Percentiles rank a stretch among this genome's conserved stretches.
These are phyloP conservation scores for Haplographium delicatum DNA, from an alignment of 495 filamentous ascomycete genomes.

Conservation along the genomic window DNA sequence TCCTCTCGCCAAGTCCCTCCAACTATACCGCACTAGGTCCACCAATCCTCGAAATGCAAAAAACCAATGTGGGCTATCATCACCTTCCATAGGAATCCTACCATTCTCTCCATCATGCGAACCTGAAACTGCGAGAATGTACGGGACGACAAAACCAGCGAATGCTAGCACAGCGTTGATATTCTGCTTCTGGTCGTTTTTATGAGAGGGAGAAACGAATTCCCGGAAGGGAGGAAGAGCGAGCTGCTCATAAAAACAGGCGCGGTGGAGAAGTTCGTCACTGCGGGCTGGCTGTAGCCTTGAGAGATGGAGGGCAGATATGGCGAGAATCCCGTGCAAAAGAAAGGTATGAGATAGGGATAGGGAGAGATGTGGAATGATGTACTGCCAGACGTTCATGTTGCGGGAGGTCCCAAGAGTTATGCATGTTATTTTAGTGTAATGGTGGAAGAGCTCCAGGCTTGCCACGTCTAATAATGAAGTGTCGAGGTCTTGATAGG, in stretches of 20 bases:
- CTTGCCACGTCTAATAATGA: neutral
- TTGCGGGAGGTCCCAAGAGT: conserved; percentile 11
- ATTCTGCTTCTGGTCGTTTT: neutral
- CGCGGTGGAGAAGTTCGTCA: conserved; percentile 1
- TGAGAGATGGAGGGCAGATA: conserved; percentile 40
- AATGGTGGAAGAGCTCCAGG: conserved; percentile 30
- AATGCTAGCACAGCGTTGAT: conserved; percentile 12
- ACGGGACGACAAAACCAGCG: conserved; percentile 26
- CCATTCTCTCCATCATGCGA: neutral
- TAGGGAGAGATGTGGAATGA: conserved; percentile 34
- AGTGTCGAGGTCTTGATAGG: neutral
- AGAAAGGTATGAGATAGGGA: conserved; percentile 34
- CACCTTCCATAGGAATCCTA: conserved; percentile 6
- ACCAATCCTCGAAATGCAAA: conserved; percentile 6
- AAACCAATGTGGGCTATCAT: conserved; percentile 12
- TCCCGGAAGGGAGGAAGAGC: conserved; percentile 6
- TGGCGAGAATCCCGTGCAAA: conserved; percentile 38
- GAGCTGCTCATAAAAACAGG: neutral
- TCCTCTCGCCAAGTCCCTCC: neutral
- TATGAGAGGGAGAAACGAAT: conserved; percentile 3
- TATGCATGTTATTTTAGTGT: conserved; percentile 2
- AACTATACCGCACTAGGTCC: neutral
- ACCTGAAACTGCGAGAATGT: conserved; percentile 17
- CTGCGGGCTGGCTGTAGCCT: conserved; percentile 24
- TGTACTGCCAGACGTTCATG: conserved; percentile 27